phyloP scores from a whole-genome alignment of 257 asterid species.

The Orobanche coerulescens region DNA sequence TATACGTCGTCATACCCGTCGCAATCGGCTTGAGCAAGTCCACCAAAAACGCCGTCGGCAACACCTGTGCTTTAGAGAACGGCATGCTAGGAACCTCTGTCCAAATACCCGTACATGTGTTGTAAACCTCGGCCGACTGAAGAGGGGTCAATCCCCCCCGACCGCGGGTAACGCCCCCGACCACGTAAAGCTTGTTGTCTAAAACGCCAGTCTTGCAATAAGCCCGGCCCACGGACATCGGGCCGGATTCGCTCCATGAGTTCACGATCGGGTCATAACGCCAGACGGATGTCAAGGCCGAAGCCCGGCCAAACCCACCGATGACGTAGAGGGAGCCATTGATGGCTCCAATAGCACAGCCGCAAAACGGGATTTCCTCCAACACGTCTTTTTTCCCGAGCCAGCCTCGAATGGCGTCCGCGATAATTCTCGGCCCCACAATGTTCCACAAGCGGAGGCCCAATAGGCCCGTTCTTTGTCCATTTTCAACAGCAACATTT shows the following conservation, averaged over 20 bases:
- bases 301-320: slow-evolving; percentile 72
- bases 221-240: slow-evolving; percentile 73
- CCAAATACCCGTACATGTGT: slow-evolving; percentile 69
- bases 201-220: slow-evolving; percentile 72
- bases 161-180: slow-evolving; percentile 78
- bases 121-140: slow-evolving; percentile 80
- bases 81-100: slow-evolving; percentile 80
- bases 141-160: slow-evolving; percentile 70
- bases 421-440: slow-evolving; percentile 39
- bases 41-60: slow-evolving; percentile 74
- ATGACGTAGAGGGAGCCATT: slow-evolving; percentile 68
- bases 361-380: slow-evolving; percentile 71
- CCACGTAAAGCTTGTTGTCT: slow-evolving; percentile 69
- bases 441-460: slow-evolving; percentile 54
- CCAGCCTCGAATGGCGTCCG: slow-evolving; percentile 58
- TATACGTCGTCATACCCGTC: slow-evolving; percentile 79
- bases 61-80: slow-evolving; percentile 66
- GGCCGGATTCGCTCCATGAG: slow-evolving; percentile 60
- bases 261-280: slow-evolving; percentile 62
- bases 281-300: slow-evolving; percentile 54
- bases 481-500: slow-evolving; percentile 32
- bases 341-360: slow-evolving; percentile 75
- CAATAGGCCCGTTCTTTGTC: slow-evolving; percentile 35
- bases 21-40: slow-evolving; percentile 91
- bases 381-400: slow-evolving; percentile 50